Base-by-base conservation (phyloP, 495 filamentous ascomycete genomes). In the Hyaloscypha finlandica region DNA sequence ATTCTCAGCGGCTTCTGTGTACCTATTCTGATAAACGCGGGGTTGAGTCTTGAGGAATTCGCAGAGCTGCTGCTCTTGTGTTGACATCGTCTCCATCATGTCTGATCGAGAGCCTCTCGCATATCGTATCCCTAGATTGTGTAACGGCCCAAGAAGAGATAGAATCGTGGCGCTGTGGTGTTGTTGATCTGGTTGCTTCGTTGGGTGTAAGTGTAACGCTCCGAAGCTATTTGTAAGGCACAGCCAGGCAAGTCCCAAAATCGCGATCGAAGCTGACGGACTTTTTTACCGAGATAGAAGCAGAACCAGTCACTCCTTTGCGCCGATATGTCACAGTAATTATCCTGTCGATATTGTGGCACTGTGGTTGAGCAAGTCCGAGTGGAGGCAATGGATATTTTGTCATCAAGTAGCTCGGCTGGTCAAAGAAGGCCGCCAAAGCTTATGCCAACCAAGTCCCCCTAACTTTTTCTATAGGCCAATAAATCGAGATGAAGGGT, bases 21-120 rank as follows among this genome's bases (percentile, higher is more conserved):
- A 99, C 60, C 88, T 88, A 77, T 90, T 89, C 48, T 81, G 79
- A 81, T 91, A 83, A 61, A 85, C 75, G 75, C 68, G 81, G 73
- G 65, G 95, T 89, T 93, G 85, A 71, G 88, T 84, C 74, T 89
- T 83, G 74, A 99, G 86, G 69, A 88, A 79, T 70, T 85, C 83
- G 77, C 90, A 92, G 75, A 97, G 89, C 75, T 88, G 86, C 78
- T 79, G 88, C 84, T 96, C 92, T 79, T 89, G 88, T 63, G 88
- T 88, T 68, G 88, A 86, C 80, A 91, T 82, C 77, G 81, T 76
- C 74, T 69, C 67, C 67, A 67, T 72, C 45, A 68, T 71, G 30
- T 59, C 4, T 52, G 1, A 12, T 48, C 35, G 39, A 19, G 19
- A 14, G 45, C 5, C 14, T 33, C 14, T 57, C 52, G 11, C 63